These are phyloP conservation scores for Psilocybe sp. DNA, from an alignment of 768 basidiomycete species.

Conservation along the genomic window DNA sequence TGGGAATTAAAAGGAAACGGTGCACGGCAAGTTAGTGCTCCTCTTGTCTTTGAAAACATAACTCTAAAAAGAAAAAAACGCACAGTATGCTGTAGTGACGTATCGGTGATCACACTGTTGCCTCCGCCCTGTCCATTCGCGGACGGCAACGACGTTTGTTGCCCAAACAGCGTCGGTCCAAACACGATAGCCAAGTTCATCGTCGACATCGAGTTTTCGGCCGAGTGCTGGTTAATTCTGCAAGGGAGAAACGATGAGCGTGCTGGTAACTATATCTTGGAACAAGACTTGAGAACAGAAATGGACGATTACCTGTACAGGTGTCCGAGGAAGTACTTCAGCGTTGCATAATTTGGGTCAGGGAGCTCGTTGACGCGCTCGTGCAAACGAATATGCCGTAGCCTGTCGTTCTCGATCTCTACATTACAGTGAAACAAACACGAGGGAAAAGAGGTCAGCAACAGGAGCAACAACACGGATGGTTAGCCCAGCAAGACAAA, in stretches of 20 bases:
- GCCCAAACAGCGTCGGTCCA: constrained; percentile 95
- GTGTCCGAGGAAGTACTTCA: constrained; percentile 95
- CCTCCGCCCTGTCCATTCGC: constrained; percentile 45
- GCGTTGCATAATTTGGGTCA: constrained; percentile 96
- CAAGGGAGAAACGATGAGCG: not conserved
- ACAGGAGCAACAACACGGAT: constrained; percentile 1
- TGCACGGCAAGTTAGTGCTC: not conserved
- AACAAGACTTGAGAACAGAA: not conserved
- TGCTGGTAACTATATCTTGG: not conserved
- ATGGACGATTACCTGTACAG: constrained; percentile 66
- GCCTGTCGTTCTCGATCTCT: constrained; percentile 92
- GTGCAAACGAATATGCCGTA: constrained; percentile 93
- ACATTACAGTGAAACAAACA: not conserved
- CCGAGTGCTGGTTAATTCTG: constrained; percentile 74
- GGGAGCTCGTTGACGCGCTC: constrained; percentile 97
- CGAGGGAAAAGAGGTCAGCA: constrained; percentile 7
- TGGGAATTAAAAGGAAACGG: constrained; percentile 6
- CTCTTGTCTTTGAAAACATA: too few species aligned
- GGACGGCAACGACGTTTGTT: constrained; percentile 40
- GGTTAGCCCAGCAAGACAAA: not conserved
- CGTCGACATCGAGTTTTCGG: constrained; percentile 87
- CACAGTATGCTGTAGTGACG: constrained; percentile 72
- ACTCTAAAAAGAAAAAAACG: constrained; percentile 9
- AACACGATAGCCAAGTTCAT: constrained; percentile 96
- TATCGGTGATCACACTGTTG: constrained; percentile 54